Evolutionary conservation across 1,139 yeast species (phyloP).

Genomic region (Debaryomycetaceae sp.): DNA sequence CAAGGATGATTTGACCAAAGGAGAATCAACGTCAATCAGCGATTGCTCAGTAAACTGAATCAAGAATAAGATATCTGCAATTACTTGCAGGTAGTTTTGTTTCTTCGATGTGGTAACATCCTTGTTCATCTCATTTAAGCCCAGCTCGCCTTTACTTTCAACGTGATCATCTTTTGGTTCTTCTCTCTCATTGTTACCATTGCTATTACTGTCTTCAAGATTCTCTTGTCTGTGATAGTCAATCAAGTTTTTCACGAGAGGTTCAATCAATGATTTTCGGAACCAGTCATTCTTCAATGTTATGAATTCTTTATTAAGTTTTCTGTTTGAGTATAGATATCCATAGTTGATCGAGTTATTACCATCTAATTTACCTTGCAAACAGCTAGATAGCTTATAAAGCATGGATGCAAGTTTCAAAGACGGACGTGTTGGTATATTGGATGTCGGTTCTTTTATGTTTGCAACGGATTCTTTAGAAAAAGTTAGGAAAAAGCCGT

Average conservation of each 20-base stretch:
- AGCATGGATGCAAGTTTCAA: constrained; percentile 19
- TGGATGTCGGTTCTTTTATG: not conserved
- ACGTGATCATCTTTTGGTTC: not conserved
- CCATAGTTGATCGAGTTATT: constrained; percentile 14
- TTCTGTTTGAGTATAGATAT: constrained; percentile 18
- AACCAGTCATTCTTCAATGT: constrained; percentile 29
- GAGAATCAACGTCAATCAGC: constrained; percentile 1
- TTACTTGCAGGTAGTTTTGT: constrained; percentile 1
- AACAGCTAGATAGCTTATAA: constrained; percentile 18
- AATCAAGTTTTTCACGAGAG: constrained; percentile 2
- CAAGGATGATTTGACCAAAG: not conserved
- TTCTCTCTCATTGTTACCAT: not conserved
- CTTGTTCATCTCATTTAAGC: not conserved
- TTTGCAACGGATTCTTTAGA: not conserved
- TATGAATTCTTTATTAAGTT: constrained; percentile 15
- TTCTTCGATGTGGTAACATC: no score
- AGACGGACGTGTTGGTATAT: constrained; percentile 21
- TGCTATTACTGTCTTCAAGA: not conserved
- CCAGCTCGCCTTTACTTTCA: not conserved
- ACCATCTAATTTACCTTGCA: constrained; percentile 9
- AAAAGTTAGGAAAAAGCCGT: constrained; percentile 10
- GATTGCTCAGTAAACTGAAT: constrained; percentile 18
- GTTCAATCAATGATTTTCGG: constrained; percentile 8
- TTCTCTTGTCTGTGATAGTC: not conserved
- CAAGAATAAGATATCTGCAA: constrained; percentile 25